A percentile compares a stretch with the other conserved stretches of the same genome.
Conservation (phyloP, 2,329 filamentous ascomycete genomes). For the Lasiodiplodia hormozganensis region DNA sequence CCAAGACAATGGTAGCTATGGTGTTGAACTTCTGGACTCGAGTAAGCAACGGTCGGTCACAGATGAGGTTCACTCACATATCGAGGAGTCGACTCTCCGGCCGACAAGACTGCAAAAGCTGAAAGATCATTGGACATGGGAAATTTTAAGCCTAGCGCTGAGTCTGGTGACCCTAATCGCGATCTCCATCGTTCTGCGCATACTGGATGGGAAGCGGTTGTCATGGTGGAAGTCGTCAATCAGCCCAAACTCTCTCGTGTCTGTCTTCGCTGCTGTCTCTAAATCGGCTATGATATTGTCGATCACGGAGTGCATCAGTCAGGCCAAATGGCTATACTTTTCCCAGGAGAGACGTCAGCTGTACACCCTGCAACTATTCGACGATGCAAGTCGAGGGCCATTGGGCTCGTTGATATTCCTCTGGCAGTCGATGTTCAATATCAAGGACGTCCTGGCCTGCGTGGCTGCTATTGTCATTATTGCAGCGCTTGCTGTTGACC, state of each 20-base stretch:
- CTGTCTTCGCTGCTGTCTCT: slow-evolving; percentile 42
- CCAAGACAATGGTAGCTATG: not conserved
- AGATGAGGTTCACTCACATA: not conserved
- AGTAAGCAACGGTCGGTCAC: not conserved
- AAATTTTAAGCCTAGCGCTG: not conserved
- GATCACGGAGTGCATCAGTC: slow-evolving; percentile 42
- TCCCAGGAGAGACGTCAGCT: slow-evolving; percentile 31
- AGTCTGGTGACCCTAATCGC: not conserved
- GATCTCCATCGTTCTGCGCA: slow-evolving; percentile 27
- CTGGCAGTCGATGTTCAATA: not conserved
- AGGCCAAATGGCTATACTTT: slow-evolving; percentile 48
- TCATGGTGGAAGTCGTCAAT: slow-evolving; percentile 31
- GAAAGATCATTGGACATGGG: slow-evolving; percentile 4
- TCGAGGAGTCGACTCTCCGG: not conserved
- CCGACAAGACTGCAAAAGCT: not conserved
- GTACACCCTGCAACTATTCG: slow-evolving; percentile 38
- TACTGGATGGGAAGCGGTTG: slow-evolving; percentile 28
- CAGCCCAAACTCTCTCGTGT: slow-evolving; percentile 42
- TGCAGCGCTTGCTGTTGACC: not conserved
- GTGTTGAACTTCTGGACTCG: not conserved
- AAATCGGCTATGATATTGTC: slow-evolving; percentile 42
- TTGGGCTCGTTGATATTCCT: slow-evolving; percentile 15
- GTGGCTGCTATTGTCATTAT: not conserved
- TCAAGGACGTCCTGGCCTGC: not conserved
- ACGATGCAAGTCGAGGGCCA: slow-evolving; percentile 38